A percentile compares a stretch with the other conserved stretches of the same genome.
phyloP scores from a whole-genome alignment of 495 filamentous ascomycete species.

The Talaromyces nanjingensis region DNA sequence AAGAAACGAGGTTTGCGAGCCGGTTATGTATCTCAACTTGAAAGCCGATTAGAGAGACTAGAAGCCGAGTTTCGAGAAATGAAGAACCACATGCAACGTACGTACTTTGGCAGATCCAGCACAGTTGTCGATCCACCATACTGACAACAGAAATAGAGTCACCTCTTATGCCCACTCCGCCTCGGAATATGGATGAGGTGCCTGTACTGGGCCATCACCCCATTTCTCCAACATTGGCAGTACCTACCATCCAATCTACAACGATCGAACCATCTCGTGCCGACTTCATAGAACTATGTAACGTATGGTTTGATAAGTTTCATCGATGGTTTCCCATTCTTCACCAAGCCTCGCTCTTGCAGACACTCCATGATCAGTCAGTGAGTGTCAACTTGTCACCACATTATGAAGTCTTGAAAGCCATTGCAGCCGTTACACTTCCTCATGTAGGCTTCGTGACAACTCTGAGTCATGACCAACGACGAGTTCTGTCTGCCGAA shows the following conservation, averaged over 20 bases:
- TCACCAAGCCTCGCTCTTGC: constrained; percentile 20
- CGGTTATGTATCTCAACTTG: too few relatives aligned
- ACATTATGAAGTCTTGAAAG: too few relatives aligned
- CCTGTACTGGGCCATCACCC: too few relatives aligned
- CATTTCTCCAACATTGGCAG: too few relatives aligned
- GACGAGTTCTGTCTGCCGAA: too few relatives aligned
- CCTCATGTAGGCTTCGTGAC: too few relatives aligned
- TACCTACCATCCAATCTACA: not conserved
- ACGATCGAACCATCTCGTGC: not conserved
- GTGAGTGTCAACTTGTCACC: not conserved
- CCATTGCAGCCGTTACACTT: too few relatives aligned
- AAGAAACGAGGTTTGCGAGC: constrained; percentile 17
- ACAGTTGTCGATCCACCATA: too few relatives aligned
- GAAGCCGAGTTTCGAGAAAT: constrained; percentile 14
- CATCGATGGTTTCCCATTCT: constrained; percentile 30
- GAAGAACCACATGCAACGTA: constrained; percentile 9
- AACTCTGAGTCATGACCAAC: too few relatives aligned
- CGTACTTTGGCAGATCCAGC: constrained; percentile 10
- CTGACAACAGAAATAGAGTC: too few relatives aligned
- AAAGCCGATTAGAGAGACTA: constrained; percentile 12
- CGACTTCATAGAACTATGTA: constrained; percentile 16
- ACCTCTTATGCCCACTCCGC: too few relatives aligned
- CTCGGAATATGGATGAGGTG: too few relatives aligned
- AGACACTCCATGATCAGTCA: constrained; percentile 12
- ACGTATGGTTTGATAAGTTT: constrained; percentile 24